phyloP scores from a whole-genome alignment of 768 basidiomycete species.

The Collybia sp. region DNA sequence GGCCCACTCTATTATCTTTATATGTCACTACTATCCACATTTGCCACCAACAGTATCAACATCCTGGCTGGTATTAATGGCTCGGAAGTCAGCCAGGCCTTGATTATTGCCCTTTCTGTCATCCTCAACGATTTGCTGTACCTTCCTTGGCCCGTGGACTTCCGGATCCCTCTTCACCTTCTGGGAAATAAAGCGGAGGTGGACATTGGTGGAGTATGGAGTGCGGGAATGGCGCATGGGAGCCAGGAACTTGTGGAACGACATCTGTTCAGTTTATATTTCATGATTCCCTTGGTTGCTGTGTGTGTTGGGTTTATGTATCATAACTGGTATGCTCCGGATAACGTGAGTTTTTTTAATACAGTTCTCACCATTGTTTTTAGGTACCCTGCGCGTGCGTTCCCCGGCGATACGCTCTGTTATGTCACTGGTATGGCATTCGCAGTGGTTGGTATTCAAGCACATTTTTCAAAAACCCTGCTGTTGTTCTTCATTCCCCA shows the following conservation, averaged over 20 bases:
- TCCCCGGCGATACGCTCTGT: constrained; percentile 96
- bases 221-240: constrained; percentile 81
- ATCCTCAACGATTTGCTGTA: constrained; percentile 90
- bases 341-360: background rate
- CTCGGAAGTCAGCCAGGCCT: constrained; percentile 89
- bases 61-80: constrained; percentile 98
- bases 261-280: constrained; percentile 94
- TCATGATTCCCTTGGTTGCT: constrained; percentile 92
- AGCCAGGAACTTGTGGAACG: constrained; percentile 85
- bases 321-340: constrained; percentile 82
- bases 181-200: constrained; percentile 63
- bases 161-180: constrained; percentile 67
- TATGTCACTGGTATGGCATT: constrained; percentile 99
- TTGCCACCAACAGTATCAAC: constrained; percentile 97
- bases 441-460: constrained; percentile 94
- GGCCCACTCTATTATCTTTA: constrained; percentile 95
- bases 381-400: constrained; percentile 95
- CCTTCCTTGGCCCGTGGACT: constrained; percentile 82
- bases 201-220: constrained; percentile 76
- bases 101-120: constrained; percentile 89
- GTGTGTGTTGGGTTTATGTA: constrained; percentile 89
- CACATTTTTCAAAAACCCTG: constrained; percentile 95
- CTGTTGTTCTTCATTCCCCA: constrained; percentile 97
- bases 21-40: constrained; percentile 94
- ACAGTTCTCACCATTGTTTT: background rate